These are phyloP conservation scores for Dionaea muscipula DNA, from an alignment of 179 eudicot genomes.

Conservation along the genomic window DNA sequence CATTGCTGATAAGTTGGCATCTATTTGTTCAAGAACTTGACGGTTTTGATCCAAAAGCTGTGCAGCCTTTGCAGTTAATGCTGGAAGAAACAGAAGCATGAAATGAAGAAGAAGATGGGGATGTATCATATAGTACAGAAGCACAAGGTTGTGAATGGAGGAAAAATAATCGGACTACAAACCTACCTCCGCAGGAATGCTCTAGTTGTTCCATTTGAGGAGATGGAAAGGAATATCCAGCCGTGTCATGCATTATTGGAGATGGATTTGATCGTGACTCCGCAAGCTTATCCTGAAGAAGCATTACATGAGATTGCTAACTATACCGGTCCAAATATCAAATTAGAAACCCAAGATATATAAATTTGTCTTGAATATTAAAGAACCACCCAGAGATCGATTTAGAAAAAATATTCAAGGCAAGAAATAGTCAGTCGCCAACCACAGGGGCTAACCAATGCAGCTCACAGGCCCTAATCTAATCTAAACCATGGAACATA, in stretches of 20 bases:
- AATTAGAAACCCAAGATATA: neutral
- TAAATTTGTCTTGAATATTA: neutral
- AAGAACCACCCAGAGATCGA: neutral
- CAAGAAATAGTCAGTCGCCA: no score
- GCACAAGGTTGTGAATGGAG: no score
- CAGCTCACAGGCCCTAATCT: no score
- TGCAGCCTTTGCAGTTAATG: slow-evolving; percentile 35
- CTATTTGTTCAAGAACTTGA: slow-evolving; percentile 35
- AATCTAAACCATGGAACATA: no score
- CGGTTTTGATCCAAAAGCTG: slow-evolving; percentile 54
- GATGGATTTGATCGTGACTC: slow-evolving; percentile 45
- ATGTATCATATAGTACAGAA: no score
- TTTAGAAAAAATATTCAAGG: no score
- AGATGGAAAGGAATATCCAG: slow-evolving; percentile 34
- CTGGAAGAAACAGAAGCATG: slow-evolving; percentile 25
- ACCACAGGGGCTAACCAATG: no score
- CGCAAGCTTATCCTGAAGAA: slow-evolving; percentile 56
- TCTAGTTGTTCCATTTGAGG: slow-evolving; percentile 37
- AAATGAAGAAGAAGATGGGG: slow-evolving; percentile 7
- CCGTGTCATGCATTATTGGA: slow-evolving; percentile 26
- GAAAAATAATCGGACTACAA: slow-evolving; percentile 3
- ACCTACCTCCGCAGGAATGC: slow-evolving; percentile 37
- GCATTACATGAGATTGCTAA: slow-evolving; percentile 11
- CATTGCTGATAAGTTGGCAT: slow-evolving; percentile 35
- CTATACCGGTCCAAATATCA: slow-evolving; percentile 1